These are phyloP conservation scores for Candida anglica DNA, from an alignment of 805 yeast genomes.

Conservation along the genomic window DNA sequence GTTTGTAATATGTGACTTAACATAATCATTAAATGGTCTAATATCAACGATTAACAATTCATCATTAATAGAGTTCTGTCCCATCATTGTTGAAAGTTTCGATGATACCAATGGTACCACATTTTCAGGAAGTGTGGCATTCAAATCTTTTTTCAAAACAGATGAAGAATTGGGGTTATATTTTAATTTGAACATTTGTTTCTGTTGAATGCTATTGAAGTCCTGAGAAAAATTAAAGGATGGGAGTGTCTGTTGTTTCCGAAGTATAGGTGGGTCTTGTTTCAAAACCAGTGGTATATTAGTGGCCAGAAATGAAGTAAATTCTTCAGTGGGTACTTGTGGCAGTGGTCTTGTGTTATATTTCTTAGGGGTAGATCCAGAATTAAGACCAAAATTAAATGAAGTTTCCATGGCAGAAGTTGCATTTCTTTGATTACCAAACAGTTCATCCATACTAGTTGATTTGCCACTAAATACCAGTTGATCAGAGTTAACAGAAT, in stretches of 20 bases:
- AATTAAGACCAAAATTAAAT: too few relatives aligned
- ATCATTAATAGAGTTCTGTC: not conserved
- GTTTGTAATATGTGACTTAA: slow-evolving; percentile 50
- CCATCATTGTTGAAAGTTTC: not conserved
- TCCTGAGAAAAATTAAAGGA: slow-evolving; percentile 12
- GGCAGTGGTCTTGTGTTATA: too few relatives aligned
- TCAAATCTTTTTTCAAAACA: slow-evolving; percentile 4
- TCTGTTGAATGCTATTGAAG: slow-evolving; percentile 14
- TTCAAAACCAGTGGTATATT: too few relatives aligned
- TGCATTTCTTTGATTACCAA: too few relatives aligned
- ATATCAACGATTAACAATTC: slow-evolving; percentile 60
- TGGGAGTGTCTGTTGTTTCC: slow-evolving; percentile 18
- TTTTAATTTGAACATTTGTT: not conserved
- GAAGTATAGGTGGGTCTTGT: not conserved
- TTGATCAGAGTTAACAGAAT: too few relatives aligned
- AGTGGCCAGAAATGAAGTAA: too few relatives aligned
- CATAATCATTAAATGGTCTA: slow-evolving; percentile 74
- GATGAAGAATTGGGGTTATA: not conserved
- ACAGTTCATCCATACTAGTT: too few relatives aligned
- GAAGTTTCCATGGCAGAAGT: too few relatives aligned
- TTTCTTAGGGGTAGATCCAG: too few relatives aligned
- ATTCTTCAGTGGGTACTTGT: too few relatives aligned
- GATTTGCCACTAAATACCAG: too few relatives aligned
- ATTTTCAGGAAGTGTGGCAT: not conserved
- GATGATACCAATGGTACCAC: not conserved